Evolutionary conservation across 2,329 filamentous ascomycete species (phyloP), one percentile per base, ranked within the genome.

Genomic region (Bipolaris sorokiniana): DNA sequence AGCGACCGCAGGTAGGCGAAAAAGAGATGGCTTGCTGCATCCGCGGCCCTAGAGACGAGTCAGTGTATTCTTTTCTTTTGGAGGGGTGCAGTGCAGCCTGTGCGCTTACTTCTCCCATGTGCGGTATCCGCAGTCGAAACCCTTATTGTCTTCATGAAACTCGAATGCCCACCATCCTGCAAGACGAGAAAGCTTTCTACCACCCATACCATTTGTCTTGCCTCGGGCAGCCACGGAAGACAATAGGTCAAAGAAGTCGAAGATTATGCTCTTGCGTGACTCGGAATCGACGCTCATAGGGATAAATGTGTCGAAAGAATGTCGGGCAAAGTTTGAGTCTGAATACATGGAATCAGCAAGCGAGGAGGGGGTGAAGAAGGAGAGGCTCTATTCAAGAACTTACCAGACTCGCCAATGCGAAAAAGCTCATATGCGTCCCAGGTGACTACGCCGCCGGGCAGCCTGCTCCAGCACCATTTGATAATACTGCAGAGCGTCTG

Each of bases 131-230:
- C 91, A 91, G 66, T 98, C 95, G 68, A 99, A 99, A 15, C 95
- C 95, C 73, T 90, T 94, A 40, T 90, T 90, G 6, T 88, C 88
- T 73, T 98, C 93, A 45, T 83, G 86, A 65, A 96, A 91, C 71
- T 97, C 94, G 74, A 99, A 99, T 1, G 94, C 92, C 95, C 95
- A 99, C 95, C 95, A 99, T 44, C 93, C 92, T 38, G 94, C 95
- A 84, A 96, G 91, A 65, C 95, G 87, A 9, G 95, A 98, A 52
- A 99, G 84, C 76, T 98, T 98, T 63, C 93, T 88, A 23, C 95
- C 95, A 59, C 92, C 91, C 62, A 99, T 86, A 41, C 95, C 95
- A 75, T 99, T 99, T 52, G 83, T 87, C 80, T 98, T 98, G 65
- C 91, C 91, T 70, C 97, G 91, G 13, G 95, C 95, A 33, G 95